Evolutionary conservation across 352 stramenopile genomes (phyloP).

Genomic region (Pythium chondricola): DNA sequence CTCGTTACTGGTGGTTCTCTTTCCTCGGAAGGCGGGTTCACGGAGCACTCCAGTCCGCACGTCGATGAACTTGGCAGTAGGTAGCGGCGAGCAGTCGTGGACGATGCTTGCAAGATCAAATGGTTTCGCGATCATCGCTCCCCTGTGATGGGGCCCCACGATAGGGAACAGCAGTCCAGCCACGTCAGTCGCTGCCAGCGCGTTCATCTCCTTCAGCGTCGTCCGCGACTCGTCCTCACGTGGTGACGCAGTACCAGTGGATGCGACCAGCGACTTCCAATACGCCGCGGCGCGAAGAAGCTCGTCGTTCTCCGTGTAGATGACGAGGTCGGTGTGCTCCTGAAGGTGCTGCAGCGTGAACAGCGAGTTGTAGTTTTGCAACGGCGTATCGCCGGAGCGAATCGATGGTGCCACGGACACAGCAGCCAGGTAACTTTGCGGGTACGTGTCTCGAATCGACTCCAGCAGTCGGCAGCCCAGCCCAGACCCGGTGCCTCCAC

Average conservation of each 20-base stretch:
- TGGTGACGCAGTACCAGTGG: constrained; percentile 1
- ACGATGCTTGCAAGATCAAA: constrained; percentile 59
- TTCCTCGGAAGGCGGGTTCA: constrained; percentile 1
- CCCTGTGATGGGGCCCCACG: background rate
- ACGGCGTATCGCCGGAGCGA: constrained; percentile 52
- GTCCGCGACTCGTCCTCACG: constrained; percentile 13
- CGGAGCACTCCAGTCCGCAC: constrained; percentile 35
- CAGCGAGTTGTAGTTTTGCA: constrained; percentile 86
- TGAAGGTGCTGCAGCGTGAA: constrained; percentile 67
- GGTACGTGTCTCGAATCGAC: constrained; percentile 72
- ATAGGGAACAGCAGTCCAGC: constrained; percentile 55
- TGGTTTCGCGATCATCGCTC: constrained; percentile 5
- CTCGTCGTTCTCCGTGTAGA: constrained; percentile 88
- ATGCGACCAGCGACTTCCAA: constrained; percentile 33
- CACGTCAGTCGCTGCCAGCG: constrained; percentile 43
- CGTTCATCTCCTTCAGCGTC: constrained; percentile 59
- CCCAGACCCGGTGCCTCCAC: constrained; percentile 74
- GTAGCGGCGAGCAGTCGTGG: constrained; percentile 55
- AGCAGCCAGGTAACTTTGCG: constrained; percentile 57
- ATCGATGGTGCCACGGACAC: constrained; percentile 65
- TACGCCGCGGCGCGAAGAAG: constrained; percentile 45
- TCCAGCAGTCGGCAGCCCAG: constrained; percentile 81
- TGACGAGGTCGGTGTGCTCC: constrained; percentile 60
- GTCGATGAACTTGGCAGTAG: constrained; percentile 58
- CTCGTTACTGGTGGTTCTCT: background rate